Conservation (phyloP, 2,329 filamentous ascomycete genomes). For the Aspergillus puulaauensis region DNA sequence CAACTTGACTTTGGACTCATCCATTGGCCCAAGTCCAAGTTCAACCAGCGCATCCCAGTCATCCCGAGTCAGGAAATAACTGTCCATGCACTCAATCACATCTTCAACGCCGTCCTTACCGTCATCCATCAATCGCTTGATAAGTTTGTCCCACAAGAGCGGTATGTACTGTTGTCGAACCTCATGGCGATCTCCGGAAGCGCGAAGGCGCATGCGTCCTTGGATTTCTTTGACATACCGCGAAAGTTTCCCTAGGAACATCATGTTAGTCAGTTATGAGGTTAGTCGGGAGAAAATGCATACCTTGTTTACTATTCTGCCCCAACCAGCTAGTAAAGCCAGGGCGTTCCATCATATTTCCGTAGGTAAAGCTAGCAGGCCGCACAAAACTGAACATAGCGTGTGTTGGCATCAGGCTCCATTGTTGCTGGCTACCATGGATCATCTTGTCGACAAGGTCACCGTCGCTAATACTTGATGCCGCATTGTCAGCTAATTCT, state of each 20-base stretch:
- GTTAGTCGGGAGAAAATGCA: constrained; percentile 28
- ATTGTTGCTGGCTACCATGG: constrained; percentile 95
- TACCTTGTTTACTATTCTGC: constrained; percentile 85
- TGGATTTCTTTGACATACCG: constrained; percentile 91
- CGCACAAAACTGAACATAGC: constrained; percentile 93
- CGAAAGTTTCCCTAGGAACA: constrained; percentile 57
- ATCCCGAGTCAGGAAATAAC: constrained; percentile 90
- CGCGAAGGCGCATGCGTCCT: constrained; percentile 89
- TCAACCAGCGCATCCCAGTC: constrained; percentile 93
- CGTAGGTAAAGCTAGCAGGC: constrained; percentile 82
- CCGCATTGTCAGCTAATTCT: constrained; percentile 81
- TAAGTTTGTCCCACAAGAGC: constrained; percentile 76
- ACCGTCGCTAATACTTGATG: constrained; percentile 94
- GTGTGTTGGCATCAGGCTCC: constrained; percentile 96
- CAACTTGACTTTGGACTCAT: constrained; percentile 71
- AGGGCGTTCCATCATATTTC: constrained; percentile 69
- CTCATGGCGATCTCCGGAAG: constrained; percentile 89
- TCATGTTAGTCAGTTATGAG: constrained; percentile 5
- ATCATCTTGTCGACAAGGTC: constrained; percentile 98
- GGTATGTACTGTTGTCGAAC: constrained; percentile 93
- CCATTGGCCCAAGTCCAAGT: constrained; percentile 82
- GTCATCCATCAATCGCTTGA: constrained; percentile 71
- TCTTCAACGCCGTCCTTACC: constrained; percentile 80
- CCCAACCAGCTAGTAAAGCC: constrained; percentile 90
- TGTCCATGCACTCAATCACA: constrained; percentile 94